phyloP scores from a whole-genome alignment of 192 early-diverging fungal genomes.

The Backusella psychrophila region DNA sequence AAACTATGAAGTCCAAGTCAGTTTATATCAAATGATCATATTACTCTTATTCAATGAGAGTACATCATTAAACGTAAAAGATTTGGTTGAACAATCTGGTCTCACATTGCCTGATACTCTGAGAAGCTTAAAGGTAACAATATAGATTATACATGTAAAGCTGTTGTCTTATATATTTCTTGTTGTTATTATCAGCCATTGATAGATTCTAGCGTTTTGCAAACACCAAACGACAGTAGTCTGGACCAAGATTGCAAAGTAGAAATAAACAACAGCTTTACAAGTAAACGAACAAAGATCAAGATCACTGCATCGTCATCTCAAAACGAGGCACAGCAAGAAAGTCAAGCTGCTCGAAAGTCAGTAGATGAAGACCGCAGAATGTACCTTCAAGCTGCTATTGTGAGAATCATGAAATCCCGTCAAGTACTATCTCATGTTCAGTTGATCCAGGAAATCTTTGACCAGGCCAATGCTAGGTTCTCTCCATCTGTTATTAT shows the following conservation, averaged over 20 bases:
- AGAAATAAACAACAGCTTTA: background rate
- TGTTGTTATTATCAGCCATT: conserved; percentile 39
- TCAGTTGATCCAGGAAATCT: conserved; percentile 73
- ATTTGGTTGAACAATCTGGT: conserved; percentile 55
- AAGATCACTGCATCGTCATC: conserved; percentile 58
- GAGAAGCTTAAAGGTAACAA: conserved; percentile 58
- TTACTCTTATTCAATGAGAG: conserved; percentile 67
- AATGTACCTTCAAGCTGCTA: conserved; percentile 78
- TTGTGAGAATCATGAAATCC: conserved; percentile 88
- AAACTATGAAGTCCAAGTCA: conserved; percentile 75
- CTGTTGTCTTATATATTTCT: background rate
- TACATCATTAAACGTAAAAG: conserved; percentile 41
- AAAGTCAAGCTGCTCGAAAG: conserved; percentile 53
- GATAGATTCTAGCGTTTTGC: conserved; percentile 52
- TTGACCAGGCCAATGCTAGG: conserved; percentile 64
- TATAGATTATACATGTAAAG: background rate
- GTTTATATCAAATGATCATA: conserved; percentile 68
- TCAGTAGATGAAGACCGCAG: conserved; percentile 79
- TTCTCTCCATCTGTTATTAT: conserved; percentile 69
- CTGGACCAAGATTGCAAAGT: conserved; percentile 41
- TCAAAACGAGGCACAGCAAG: conserved; percentile 59
- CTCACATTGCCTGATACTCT: conserved; percentile 53
- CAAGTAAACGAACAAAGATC: conserved; percentile 75
- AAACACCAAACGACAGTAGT: conserved; percentile 4
- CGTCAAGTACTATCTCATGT: conserved; percentile 62